Conservation (phyloP, 805 yeast species). For the Starmerella bombicola region DNA sequence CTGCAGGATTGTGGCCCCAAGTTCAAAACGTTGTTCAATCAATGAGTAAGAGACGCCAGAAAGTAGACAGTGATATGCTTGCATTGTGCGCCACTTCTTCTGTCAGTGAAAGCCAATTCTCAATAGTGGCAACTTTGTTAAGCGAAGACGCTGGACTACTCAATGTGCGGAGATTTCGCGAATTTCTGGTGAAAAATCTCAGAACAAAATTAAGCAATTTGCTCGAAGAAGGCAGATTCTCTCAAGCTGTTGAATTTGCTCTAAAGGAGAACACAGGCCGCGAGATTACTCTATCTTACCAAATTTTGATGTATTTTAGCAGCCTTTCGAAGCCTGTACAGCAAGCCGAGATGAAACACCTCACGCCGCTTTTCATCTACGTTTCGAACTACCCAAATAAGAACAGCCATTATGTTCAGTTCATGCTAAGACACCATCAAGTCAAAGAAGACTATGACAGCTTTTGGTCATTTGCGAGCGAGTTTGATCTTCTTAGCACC, state of each 20-base stretch:
- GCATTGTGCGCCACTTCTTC: constrained; percentile 3
- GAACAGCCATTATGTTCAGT: constrained; percentile 6
- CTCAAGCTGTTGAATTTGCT: not conserved
- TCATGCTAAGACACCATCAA: constrained; percentile 5
- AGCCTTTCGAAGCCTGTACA: not conserved
- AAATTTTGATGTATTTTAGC: no score
- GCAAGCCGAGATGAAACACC: not conserved
- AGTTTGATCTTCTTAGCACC: not conserved
- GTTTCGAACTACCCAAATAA: not conserved
- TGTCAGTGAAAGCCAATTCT: no score
- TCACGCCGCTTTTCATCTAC: not conserved
- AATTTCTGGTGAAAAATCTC: not conserved
- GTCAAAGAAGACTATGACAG: not conserved
- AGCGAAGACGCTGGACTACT: constrained; percentile 10
- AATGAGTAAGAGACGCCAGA: not conserved
- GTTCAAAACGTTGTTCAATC: not conserved
- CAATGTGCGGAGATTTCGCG: constrained; percentile 3
- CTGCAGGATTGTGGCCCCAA: constrained; percentile 6
- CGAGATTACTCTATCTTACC: not conserved
- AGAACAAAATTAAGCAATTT: not conserved
- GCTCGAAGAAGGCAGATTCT: not conserved
- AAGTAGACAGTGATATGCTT: constrained; percentile 2
- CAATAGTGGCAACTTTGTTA: not conserved
- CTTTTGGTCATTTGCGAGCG: not conserved
- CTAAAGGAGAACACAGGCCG: not conserved